Conservation (phyloP, 768 basidiomycete species). For the Boletus tylopilopsis region DNA sequence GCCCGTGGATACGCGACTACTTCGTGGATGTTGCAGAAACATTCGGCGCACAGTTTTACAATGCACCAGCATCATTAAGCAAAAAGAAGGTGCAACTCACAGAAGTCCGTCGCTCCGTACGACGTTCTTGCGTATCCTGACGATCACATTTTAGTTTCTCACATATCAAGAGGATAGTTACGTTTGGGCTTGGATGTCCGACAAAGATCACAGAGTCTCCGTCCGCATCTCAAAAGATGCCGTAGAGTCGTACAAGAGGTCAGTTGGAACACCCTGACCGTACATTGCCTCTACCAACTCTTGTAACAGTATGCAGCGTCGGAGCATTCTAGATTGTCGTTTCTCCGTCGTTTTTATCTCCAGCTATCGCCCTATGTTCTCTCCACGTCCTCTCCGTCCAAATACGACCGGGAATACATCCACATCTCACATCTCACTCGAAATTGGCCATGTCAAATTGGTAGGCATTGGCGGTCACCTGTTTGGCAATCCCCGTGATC, state of each 20-base stretch:
- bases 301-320: constrained; percentile 21
- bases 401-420: constrained; percentile 37
- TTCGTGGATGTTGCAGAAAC: constrained; percentile 47
- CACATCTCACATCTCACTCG: constrained; percentile 46
- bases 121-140: neutral
- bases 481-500: constrained; percentile 49
- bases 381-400: constrained; percentile 46
- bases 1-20: constrained; percentile 58
- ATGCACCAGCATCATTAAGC: constrained; percentile 24
- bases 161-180: constrained; percentile 44
- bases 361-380: constrained; percentile 47
- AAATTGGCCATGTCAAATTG: constrained; percentile 42
- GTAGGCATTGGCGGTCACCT: constrained; percentile 40
- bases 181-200: constrained; percentile 66
- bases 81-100: constrained; percentile 56
- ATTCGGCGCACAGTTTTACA: constrained; percentile 43
- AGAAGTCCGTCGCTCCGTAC: constrained; percentile 43
- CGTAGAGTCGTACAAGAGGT: constrained; percentile 40
- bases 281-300: constrained; percentile 2
- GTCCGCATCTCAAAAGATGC: constrained; percentile 55
- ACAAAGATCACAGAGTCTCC: constrained; percentile 48
- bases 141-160: constrained; percentile 46
- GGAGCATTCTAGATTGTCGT: constrained; percentile 42
- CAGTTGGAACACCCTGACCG: constrained; percentile 16
- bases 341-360: constrained; percentile 47